A percentile compares a stretch with the other conserved stretches of the same genome.
These are phyloP conservation scores for Lactarius sp. DNA, from an alignment of 768 basidiomycete genomes.

Conservation along the genomic window DNA sequence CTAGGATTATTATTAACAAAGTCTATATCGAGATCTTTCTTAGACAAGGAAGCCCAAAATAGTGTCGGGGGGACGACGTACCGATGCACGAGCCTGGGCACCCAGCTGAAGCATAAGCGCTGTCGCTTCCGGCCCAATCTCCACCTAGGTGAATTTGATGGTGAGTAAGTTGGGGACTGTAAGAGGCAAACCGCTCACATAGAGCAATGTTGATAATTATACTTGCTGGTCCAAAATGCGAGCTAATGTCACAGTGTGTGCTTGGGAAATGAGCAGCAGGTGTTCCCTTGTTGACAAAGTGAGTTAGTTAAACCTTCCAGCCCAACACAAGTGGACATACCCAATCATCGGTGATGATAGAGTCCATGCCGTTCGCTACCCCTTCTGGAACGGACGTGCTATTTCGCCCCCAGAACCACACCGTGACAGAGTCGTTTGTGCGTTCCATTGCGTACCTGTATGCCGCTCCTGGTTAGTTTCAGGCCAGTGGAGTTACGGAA, in stretches of 20 bases:
- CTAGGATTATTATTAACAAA: slow-evolving; percentile 20
- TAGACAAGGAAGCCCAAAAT: neutral
- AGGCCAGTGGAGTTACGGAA: neutral
- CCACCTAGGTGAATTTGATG: slow-evolving; percentile 14
- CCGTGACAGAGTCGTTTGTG: slow-evolving; percentile 29
- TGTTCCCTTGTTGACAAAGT: slow-evolving; percentile 18
- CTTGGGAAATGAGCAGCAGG: slow-evolving; percentile 29
- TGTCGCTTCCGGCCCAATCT: slow-evolving; percentile 25
- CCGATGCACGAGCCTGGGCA: slow-evolving; percentile 25
- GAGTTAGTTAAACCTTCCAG: neutral
- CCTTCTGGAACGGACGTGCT: slow-evolving; percentile 19
- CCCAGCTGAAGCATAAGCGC: slow-evolving; percentile 21
- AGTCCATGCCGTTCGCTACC: slow-evolving; percentile 21
- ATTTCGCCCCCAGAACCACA: slow-evolving; percentile 38
- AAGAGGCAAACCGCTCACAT: slow-evolving; percentile 19
- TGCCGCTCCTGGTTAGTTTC: neutral
- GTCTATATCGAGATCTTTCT: neutral
- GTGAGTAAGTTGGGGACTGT: neutral
- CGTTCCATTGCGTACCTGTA: slow-evolving; percentile 33
- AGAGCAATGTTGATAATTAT: slow-evolving; percentile 29
- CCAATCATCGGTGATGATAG: slow-evolving; percentile 27
- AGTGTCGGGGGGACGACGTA: slow-evolving; percentile 7
- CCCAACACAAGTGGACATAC: slow-evolving; percentile 5
- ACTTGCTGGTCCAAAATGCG: slow-evolving; percentile 29
- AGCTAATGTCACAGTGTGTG: slow-evolving; percentile 34